These are phyloP conservation scores for Fraxinus cuspidata DNA, from an alignment of 257 asterid species.

Conservation along the genomic window DNA sequence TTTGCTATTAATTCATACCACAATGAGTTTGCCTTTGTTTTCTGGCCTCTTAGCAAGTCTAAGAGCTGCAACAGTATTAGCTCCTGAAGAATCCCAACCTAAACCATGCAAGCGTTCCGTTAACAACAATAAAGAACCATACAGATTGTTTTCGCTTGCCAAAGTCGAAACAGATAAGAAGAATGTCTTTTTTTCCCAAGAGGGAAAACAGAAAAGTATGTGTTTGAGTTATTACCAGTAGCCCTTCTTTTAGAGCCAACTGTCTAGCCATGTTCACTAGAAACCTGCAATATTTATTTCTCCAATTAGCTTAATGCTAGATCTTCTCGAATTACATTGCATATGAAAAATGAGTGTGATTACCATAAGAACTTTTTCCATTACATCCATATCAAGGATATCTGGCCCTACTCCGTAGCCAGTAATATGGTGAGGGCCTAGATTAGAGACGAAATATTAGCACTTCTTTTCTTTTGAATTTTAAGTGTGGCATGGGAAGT, in stretches of 20 bases:
- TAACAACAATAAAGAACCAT: neutral
- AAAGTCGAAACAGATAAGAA: too few species aligned
- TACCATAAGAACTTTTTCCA: conserved; percentile 98
- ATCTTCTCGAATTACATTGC: neutral
- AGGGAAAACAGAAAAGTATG: neutral
- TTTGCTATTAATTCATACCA: conserved; percentile 48
- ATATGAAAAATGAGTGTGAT: neutral
- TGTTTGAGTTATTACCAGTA: conserved; percentile 49
- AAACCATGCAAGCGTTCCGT: neutral
- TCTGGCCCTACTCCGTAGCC: conserved; percentile 99
- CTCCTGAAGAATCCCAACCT: conserved; percentile 99
- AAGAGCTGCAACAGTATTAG: conserved; percentile 91
- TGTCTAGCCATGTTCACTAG: conserved; percentile 96
- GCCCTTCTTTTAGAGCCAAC: conserved; percentile 90
- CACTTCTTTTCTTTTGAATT: too few species aligned
- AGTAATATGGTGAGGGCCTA: conserved; percentile 94
- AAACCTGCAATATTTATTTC: conserved; percentile 47
- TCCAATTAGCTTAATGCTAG: conserved; percentile 5
- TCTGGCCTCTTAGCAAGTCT: conserved; percentile 83
- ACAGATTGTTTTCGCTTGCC: too few species aligned
- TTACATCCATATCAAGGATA: conserved; percentile 89
- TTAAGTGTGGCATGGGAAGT: too few species aligned
- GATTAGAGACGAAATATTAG: neutral
- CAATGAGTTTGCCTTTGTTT: conserved; percentile 93
- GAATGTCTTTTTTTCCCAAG: neutral